A percentile compares a stretch with the other conserved stretches of the same genome.
These are phyloP conservation scores for Paragyromitra xinjiangensis DNA, from an alignment of 495 filamentous ascomycete genomes.

Conservation along the genomic window DNA sequence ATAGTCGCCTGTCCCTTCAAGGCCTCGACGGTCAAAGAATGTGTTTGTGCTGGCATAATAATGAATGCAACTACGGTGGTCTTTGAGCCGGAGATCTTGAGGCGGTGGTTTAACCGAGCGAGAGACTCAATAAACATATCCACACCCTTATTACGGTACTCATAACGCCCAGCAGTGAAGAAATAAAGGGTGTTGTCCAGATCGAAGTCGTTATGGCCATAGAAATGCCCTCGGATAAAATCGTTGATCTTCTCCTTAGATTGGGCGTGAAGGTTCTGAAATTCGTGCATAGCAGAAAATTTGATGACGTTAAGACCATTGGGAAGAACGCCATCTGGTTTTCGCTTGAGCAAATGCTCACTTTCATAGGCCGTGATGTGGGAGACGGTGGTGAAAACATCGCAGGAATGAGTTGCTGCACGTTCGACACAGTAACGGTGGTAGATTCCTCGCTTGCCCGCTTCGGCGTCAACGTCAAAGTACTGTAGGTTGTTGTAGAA, in stretches of 20 bases:
- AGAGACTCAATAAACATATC: slow-evolving; percentile 99
- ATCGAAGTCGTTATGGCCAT: slow-evolving; percentile 96
- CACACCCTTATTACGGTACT: slow-evolving; percentile 97
- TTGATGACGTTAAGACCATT: slow-evolving; percentile 99
- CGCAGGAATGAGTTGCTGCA: slow-evolving; percentile 85
- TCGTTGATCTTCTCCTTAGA: slow-evolving; percentile 97
- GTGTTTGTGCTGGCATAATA: slow-evolving; percentile 98
- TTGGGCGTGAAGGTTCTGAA: slow-evolving; percentile 96
- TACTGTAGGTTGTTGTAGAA: slow-evolving; percentile 99
- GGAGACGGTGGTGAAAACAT: slow-evolving; percentile 98
- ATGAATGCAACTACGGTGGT: slow-evolving; percentile 98
- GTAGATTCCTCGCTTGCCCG: slow-evolving; percentile 97
- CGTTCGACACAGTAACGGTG: slow-evolving; percentile 98
- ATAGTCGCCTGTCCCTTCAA: slow-evolving; percentile 96
- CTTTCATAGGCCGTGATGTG: slow-evolving; percentile 98
- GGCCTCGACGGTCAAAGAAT: slow-evolving; percentile 92
- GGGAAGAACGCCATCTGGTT: slow-evolving; percentile 94
- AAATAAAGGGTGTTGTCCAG: slow-evolving; percentile 97
- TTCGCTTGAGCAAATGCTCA: slow-evolving; percentile 96
- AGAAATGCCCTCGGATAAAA: slow-evolving; percentile 98
- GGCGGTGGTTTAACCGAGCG: slow-evolving; percentile 89
- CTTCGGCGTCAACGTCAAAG: slow-evolving; percentile 96
- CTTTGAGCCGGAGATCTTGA: slow-evolving; percentile 85
- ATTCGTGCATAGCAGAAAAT: slow-evolving; percentile 98
- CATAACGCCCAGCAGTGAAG: slow-evolving; percentile 95